A percentile compares a stretch with the other conserved stretches of the same genome.
These are phyloP conservation scores for Globisporangium rhizosaccharum DNA, from an alignment of 352 stramenopile species.

Conservation along the genomic window DNA sequence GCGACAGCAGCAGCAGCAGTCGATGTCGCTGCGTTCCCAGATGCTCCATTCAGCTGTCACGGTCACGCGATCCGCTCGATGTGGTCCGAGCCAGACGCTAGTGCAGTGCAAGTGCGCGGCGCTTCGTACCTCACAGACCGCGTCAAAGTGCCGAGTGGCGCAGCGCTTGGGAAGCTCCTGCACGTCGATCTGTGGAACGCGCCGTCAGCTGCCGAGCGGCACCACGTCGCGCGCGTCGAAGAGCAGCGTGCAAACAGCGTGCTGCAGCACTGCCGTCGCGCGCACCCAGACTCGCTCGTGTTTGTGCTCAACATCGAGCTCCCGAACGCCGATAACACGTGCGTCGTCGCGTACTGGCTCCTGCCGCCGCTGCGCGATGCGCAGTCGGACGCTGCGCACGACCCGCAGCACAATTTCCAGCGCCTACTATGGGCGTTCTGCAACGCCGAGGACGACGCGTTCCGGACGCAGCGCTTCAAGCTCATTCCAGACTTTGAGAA, in stretches of 20 bases:
- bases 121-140: conserved; percentile 49
- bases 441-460: conserved; percentile 35
- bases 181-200: conserved; percentile 64
- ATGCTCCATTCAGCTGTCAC: conserved; percentile 31
- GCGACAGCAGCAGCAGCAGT: not conserved
- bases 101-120: conserved; percentile 48
- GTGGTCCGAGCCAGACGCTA: conserved; percentile 54
- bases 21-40: conserved; percentile 19
- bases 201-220: conserved; percentile 30
- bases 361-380: conserved; percentile 23
- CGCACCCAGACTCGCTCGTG: conserved; percentile 57
- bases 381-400: conserved; percentile 5
- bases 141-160: conserved; percentile 40
- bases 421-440: conserved; percentile 52
- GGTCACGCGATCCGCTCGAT: conserved; percentile 36
- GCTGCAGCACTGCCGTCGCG: conserved; percentile 32
- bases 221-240: conserved; percentile 54
- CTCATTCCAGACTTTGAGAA: conserved; percentile 84
- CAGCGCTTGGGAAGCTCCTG: conserved; percentile 43
- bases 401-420: conserved; percentile 40
- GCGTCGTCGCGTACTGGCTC: conserved; percentile 77
- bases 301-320: conserved; percentile 87
- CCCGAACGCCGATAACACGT: conserved; percentile 62
- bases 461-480: conserved; percentile 81
- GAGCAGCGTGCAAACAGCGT: conserved; percentile 39